Conservation (phyloP, 2,329 filamentous ascomycete genomes). For the Zasmidium cellare region DNA sequence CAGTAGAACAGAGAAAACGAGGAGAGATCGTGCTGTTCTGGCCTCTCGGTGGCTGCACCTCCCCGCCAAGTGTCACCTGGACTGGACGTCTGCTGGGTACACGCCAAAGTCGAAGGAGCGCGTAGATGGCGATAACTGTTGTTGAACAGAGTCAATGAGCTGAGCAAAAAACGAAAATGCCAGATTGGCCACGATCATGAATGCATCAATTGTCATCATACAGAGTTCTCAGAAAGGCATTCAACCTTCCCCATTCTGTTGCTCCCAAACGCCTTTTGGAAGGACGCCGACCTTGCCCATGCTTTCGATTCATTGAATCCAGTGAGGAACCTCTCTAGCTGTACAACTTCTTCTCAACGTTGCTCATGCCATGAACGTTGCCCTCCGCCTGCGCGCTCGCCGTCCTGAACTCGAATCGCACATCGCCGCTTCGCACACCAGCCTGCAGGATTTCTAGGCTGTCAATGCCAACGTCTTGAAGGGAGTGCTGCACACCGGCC, state of each 20-base stretch:
- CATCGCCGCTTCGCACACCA: slow-evolving; percentile 69
- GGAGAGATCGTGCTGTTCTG: too few species aligned
- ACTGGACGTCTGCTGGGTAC: too few species aligned
- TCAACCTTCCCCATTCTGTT: not conserved
- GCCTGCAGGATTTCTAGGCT: slow-evolving; percentile 77
- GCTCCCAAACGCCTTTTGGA: not conserved
- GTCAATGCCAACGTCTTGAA: slow-evolving; percentile 90
- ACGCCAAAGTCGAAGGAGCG: too few species aligned
- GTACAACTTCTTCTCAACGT: slow-evolving; percentile 99
- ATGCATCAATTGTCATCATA: not conserved
- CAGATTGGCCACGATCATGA: too few species aligned
- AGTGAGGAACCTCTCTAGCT: not conserved
- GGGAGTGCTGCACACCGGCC: slow-evolving; percentile 92
- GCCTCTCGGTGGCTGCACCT: too few species aligned
- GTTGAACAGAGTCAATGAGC: too few species aligned
- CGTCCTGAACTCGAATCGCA: slow-evolving; percentile 92
- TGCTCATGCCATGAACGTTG: slow-evolving; percentile 93
- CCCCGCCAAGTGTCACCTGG: too few species aligned
- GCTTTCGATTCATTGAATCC: not conserved
- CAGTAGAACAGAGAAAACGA: too few species aligned
- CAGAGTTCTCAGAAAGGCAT: not conserved
- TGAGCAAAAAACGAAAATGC: too few species aligned
- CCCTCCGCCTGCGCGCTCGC: slow-evolving; percentile 95
- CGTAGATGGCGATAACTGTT: too few species aligned
- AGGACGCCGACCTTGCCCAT: not conserved